A percentile compares a stretch with the other conserved stretches of the same genome.
Conservation (phyloP, 208 protist genomes). For the Phytomonas sp. region DNA sequence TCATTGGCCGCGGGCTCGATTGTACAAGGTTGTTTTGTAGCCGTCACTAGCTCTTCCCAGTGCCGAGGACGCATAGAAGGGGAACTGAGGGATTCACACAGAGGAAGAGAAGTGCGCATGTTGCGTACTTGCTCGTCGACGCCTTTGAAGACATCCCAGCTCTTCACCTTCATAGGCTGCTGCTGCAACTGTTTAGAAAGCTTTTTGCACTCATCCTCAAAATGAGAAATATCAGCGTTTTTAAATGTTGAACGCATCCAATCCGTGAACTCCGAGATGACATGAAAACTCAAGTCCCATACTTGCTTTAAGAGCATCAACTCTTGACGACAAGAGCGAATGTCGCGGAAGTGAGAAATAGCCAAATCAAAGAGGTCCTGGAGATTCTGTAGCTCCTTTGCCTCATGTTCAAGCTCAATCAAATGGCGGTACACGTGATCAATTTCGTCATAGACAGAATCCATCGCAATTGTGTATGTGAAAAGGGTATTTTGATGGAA, state of each 20-base stretch:
- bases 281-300: slow-evolving; percentile 91
- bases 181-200: slow-evolving; percentile 90
- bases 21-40: slow-evolving; percentile 83
- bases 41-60: slow-evolving; percentile 92
- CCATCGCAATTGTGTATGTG: slow-evolving; percentile 66
- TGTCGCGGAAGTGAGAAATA: slow-evolving; percentile 87
- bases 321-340: slow-evolving; percentile 88
- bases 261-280: slow-evolving; percentile 88
- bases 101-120: slow-evolving; percentile 90
- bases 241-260: slow-evolving; percentile 94
- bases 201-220: slow-evolving; percentile 93
- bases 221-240: slow-evolving; percentile 84
- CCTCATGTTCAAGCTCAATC: slow-evolving; percentile 81
- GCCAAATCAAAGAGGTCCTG: slow-evolving; percentile 94
- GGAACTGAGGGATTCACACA: slow-evolving; percentile 89
- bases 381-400: slow-evolving; percentile 81
- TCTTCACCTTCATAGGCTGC: slow-evolving; percentile 91
- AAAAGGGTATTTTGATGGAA: slow-evolving; percentile 88
- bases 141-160: slow-evolving; percentile 90
- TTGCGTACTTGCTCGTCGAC: slow-evolving; percentile 92
- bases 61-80: slow-evolving; percentile 94
- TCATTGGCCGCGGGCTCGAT: slow-evolving; percentile 85
- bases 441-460: slow-evolving; percentile 78
- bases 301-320: slow-evolving; percentile 90
- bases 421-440: slow-evolving; percentile 77